These are phyloP conservation scores for Halteria grandinella DNA, from an alignment of 73 alveolate genomes.

Conservation along the genomic window DNA sequence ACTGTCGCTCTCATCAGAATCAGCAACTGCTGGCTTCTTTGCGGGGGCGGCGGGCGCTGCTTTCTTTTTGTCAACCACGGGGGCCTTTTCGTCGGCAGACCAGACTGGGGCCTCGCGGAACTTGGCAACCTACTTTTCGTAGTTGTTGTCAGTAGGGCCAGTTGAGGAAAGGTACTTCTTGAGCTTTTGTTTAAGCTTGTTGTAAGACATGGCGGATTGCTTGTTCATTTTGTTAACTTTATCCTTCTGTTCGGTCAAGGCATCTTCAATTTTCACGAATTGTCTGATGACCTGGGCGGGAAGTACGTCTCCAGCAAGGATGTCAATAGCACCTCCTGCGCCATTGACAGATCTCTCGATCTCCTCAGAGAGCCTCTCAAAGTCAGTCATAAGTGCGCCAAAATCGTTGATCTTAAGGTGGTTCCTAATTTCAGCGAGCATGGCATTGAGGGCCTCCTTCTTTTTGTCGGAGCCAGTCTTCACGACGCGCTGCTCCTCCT, in stretches of 20 bases:
- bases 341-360: slow-evolving; percentile 7
- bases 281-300: slow-evolving; percentile 33
- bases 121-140: slow-evolving; percentile 41
- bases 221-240: slow-evolving; percentile 60
- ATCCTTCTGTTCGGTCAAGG: slow-evolving; percentile 32
- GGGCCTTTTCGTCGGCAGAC: slow-evolving; percentile 59
- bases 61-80: slow-evolving; percentile 44
- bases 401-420: slow-evolving; percentile 66
- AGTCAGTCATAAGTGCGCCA: slow-evolving; percentile 46
- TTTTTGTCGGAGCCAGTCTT: slow-evolving; percentile 46
- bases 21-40: slow-evolving; percentile 19
- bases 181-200: slow-evolving; percentile 63
- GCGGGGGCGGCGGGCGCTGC: slow-evolving; percentile 28
- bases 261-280: slow-evolving; percentile 51
- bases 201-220: slow-evolving; percentile 37
- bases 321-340: background rate
- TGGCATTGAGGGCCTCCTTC: slow-evolving; percentile 23
- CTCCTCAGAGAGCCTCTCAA: slow-evolving; percentile 55
- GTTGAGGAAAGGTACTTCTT: slow-evolving; percentile 40
- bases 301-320: slow-evolving; percentile 1
- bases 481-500: slow-evolving; percentile 55
- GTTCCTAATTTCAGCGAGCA: slow-evolving; percentile 50
- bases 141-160: slow-evolving; percentile 35
- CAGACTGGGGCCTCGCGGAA: slow-evolving; percentile 56
- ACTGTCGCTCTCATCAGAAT: slow-evolving; percentile 21